These are phyloP conservation scores for Seiridium unicorne DNA, from an alignment of 2,329 filamentous ascomycete genomes.

Conservation along the genomic window DNA sequence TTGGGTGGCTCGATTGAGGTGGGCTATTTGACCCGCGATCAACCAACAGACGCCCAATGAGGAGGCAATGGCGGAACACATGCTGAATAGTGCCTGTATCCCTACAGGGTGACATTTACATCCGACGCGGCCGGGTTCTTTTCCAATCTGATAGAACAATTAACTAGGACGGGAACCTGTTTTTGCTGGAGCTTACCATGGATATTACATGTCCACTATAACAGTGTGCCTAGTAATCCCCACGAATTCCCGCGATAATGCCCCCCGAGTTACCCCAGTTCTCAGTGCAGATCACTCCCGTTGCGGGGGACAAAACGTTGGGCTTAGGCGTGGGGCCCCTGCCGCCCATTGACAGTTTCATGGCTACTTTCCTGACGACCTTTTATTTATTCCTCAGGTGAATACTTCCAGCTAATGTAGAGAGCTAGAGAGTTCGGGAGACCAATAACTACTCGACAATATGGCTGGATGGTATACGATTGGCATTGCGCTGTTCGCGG, in stretches of 20 bases:
- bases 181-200: no score
- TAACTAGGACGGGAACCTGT: no score
- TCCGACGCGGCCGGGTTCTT: no score
- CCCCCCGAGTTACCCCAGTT: neutral
- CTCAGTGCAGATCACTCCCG: neutral
- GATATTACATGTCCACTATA: no score
- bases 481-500: constrained; percentile 53
- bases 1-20: no score
- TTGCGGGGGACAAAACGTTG: neutral
- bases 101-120: no score
- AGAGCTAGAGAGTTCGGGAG: neutral
- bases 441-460: neutral
- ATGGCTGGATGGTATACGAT: constrained; percentile 38
- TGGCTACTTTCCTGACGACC: neutral
- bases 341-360: neutral
- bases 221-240: neutral
- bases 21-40: no score
- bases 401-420: no score
- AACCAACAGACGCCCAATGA: no score
- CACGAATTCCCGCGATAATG: constrained; percentile 1
- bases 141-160: no score
- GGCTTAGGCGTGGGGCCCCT: neutral
- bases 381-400: neutral
- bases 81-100: no score
- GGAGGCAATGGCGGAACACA: no score